These are phyloP conservation scores for Alternaria solani DNA, from an alignment of 2,329 filamentous ascomycete species.

Conservation along the genomic window DNA sequence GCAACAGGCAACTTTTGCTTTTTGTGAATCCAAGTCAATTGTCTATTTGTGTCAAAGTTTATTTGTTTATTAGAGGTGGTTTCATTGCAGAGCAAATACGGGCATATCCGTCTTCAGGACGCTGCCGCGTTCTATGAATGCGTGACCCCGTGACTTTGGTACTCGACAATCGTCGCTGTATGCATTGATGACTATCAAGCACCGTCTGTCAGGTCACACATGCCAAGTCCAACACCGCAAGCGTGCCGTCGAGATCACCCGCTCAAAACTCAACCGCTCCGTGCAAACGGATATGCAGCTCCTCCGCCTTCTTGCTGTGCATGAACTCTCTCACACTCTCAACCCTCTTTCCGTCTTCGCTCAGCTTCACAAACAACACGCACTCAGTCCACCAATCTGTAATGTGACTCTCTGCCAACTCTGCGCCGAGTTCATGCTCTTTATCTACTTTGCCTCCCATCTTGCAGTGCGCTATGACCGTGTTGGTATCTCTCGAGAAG, in stretches of 20 bases:
- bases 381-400: conserved; percentile 39
- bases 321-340: conserved; percentile 52
- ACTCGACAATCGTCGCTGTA: neutral
- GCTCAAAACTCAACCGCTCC: conserved; percentile 39
- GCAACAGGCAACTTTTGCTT: neutral
- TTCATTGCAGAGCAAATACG: neutral
- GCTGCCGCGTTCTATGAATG: neutral
- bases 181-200: neutral
- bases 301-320: conserved; percentile 49
- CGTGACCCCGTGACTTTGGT: neutral
- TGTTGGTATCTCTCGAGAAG: conserved; percentile 34
- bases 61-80: neutral
- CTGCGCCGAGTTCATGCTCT: conserved; percentile 25
- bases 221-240: neutral
- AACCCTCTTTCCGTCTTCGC: conserved; percentile 32
- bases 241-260: neutral
- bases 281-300: conserved; percentile 49
- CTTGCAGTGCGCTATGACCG: conserved; percentile 49
- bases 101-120: neutral
- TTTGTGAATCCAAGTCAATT: neutral
- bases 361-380: conserved; percentile 37
- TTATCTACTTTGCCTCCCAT: conserved; percentile 37
- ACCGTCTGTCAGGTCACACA: neutral
- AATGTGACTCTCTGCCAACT: conserved; percentile 26
- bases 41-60: neutral